These are phyloP conservation scores for Schoenoplectus tabernaemontani DNA, from an alignment of 202 grass and related monocot species.

Conservation along the genomic window DNA sequence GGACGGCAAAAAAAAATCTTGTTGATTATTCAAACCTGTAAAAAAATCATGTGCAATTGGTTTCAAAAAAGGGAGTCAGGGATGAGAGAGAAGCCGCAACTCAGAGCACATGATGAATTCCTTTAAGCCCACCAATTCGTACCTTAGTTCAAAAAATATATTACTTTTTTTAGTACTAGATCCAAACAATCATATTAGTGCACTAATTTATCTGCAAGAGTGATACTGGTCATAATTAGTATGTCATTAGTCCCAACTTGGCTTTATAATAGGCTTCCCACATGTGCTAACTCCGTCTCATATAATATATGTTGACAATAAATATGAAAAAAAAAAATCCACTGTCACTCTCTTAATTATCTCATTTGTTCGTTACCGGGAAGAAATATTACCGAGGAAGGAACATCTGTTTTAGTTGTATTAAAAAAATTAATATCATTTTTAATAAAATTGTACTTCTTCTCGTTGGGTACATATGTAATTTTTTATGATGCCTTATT, in stretches of 20 bases:
- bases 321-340: not conserved
- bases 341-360: not conserved
- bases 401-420: not conserved
- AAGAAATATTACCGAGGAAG: not conserved
- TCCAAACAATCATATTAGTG: slow-evolving; percentile 2
- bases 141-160: slow-evolving; percentile 16
- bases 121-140: not conserved
- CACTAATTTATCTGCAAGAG: slow-evolving; percentile 8
- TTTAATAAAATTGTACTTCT: too few species aligned
- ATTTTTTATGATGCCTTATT: too few species aligned
- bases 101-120: slow-evolving; percentile 20
- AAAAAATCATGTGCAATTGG: slow-evolving; percentile 19
- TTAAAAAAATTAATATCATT: too few species aligned
- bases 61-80: slow-evolving; percentile 1
- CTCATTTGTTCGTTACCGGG: not conserved
- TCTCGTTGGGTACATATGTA: too few species aligned
- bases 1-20: too few species aligned
- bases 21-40: slow-evolving; percentile 10
- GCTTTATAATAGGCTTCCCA: not conserved
- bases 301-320: slow-evolving; percentile 7
- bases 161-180: not conserved
- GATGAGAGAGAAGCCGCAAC: slow-evolving; percentile 1
- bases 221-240: slow-evolving; percentile 6
- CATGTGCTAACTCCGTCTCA: slow-evolving; percentile 2
- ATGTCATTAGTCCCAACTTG: not conserved